Percentiles rank a stretch among this genome's conserved stretches.
phyloP scores from a whole-genome alignment of 2,329 filamentous ascomycete species.

The Botryotinia convoluta region DNA sequence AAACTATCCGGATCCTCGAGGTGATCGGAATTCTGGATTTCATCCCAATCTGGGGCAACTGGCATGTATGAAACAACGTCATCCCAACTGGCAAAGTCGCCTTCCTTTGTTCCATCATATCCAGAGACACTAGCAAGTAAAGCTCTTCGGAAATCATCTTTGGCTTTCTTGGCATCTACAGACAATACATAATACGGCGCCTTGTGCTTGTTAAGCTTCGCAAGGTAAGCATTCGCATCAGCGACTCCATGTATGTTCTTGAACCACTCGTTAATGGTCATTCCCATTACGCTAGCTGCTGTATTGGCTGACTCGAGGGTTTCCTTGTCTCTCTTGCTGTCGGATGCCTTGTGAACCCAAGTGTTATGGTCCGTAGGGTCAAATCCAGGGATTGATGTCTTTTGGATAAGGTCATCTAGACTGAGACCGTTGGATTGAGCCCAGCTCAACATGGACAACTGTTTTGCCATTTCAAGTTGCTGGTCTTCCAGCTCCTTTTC shows the following conservation, averaged over 20 bases:
- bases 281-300: neutral
- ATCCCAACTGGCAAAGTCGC: neutral
- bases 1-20: accelerated
- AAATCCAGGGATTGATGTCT: neutral
- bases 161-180: neutral
- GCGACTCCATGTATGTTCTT: neutral
- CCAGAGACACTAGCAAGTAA: neutral
- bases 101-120: neutral
- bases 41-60: neutral
- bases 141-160: accelerated
- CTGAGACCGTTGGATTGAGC: neutral
- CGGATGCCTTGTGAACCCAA: neutral
- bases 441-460: neutral
- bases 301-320: neutral
- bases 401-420: neutral
- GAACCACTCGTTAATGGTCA: neutral
- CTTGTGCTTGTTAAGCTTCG: neutral
- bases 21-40: neutral
- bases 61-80: neutral
- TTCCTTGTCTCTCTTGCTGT: neutral
- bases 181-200: neutral
- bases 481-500: neutral
- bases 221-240: neutral
- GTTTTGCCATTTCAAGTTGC: neutral
- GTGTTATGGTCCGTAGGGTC: neutral